Evolutionary conservation across 2,329 filamentous ascomycete species (phyloP), one percentile per base, ranked within the genome.

Genomic region (Arthrobotrys conoides): DNA sequence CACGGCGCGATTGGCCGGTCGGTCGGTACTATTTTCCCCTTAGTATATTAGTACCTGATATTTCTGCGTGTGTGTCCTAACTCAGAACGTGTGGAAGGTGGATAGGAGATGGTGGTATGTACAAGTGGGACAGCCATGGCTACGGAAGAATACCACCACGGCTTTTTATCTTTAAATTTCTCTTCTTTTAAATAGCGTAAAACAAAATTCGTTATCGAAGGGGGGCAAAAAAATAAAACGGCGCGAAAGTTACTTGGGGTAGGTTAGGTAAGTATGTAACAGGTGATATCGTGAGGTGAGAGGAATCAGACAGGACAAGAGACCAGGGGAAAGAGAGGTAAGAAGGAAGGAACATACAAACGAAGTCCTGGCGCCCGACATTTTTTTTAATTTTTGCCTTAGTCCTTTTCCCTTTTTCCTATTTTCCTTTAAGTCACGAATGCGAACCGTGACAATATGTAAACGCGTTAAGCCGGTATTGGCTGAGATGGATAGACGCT

Each of bases 1-100:
- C 51, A 53, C 82, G 81, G 64, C 81, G 81, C n/a, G 82, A 82
- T 71, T 82, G 81, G 44, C 82, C 82, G 38, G 80, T 80, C 48
- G 80, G 82, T 5, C 82, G 81, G 72, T 82, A 82, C 81, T 82
- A 38, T 49, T 20, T 12, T 14, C 5, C 1, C 6, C 33, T n/a
- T 27, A 27, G n/a, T 14, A 20, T 1, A 33, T 55, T 55, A 55
- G 51, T 18, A 55, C 22, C n/a, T 55, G 51, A 24, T 48, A 3
- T n/a, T n/a, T 63, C 64, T 49, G 10, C 8, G 4, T 44, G 30
- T 18, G 30, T 30, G 38, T 41, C 27, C 16, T 16, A 41, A 12
- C 20, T 16, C 12, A 22, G 41, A 22, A 9, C 1, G 33, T 5
- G 5, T 9, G 27, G 46, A n/a, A 48, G 6, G 14, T 27, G 16